Evolutionary conservation across 108 stramenopile species (phyloP).

Genomic region (Cyclotella choctawhatcheeana): DNA sequence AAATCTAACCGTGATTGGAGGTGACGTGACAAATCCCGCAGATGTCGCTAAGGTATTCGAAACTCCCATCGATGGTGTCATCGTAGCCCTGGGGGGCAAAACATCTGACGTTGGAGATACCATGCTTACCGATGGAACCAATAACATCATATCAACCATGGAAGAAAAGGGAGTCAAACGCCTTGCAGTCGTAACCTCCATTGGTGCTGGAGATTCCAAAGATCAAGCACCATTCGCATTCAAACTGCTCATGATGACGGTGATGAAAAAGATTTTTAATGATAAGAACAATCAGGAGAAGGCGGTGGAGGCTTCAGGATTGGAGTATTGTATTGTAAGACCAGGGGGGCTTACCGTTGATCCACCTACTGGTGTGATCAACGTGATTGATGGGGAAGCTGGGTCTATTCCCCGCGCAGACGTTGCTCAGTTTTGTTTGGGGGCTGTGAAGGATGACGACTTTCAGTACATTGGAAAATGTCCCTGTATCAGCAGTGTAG

Average conservation of each 20-base stretch:
- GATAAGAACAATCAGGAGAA: conserved; percentile 98
- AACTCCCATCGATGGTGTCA: conserved; percentile 84
- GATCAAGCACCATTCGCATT: conserved; percentile 94
- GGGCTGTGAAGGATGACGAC: conserved; percentile 85
- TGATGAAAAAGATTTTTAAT: conserved; percentile 94
- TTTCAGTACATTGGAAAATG: conserved; percentile 94
- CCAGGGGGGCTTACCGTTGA: conserved; percentile 97
- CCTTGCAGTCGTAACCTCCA: conserved; percentile 94
- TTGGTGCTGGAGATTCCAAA: conserved; percentile 96
- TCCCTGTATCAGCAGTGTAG: conserved; percentile 95
- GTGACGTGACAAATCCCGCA: conserved; percentile 81
- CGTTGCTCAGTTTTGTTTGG: conserved; percentile 96
- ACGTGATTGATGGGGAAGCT: conserved; percentile 97
- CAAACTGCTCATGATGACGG: conserved; percentile 96
- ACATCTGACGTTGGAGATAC: conserved; percentile 87
- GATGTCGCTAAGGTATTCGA: conserved; percentile 93
- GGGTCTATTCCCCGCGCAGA: conserved; percentile 95
- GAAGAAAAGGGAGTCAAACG: conserved; percentile 91
- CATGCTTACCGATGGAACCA: conserved; percentile 96
- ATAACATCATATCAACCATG: conserved; percentile 92
- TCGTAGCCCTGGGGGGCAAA: conserved; percentile 96
- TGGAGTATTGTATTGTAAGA: conserved; percentile 96
- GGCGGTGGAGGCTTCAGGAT: conserved; percentile 73
- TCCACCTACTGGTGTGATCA: conserved; percentile 95
- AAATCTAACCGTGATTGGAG: conserved; percentile 85